phyloP scores from a whole-genome alignment of 1,139 yeast genomes.

The Geotrichum carabidarum region DNA sequence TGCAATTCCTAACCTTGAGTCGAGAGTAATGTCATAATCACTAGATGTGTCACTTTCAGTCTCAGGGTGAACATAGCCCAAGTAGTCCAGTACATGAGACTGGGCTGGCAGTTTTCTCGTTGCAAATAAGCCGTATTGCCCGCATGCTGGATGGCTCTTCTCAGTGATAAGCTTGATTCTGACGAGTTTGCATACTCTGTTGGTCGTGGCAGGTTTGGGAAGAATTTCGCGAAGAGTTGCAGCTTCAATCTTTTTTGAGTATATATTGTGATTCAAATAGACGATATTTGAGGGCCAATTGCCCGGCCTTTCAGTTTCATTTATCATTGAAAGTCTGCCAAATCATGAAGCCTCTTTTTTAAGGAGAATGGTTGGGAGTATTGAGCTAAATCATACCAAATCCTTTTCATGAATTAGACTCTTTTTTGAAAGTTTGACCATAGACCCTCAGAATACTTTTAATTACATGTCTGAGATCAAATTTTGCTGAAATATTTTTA shows the following conservation, averaged over 20 bases:
- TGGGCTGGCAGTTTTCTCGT: constrained; percentile 26
- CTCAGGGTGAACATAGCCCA: constrained; percentile 30
- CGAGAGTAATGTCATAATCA: constrained; percentile 31
- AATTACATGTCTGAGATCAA: too few species aligned
- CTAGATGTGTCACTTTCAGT: constrained; percentile 27
- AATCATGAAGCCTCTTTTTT: neutral
- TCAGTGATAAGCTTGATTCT: constrained; percentile 26
- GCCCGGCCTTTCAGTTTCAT: constrained; percentile 1
- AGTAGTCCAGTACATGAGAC: constrained; percentile 29
- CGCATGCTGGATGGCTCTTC: constrained; percentile 30
- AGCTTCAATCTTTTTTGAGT: constrained; percentile 9
- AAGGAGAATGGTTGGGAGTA: too few species aligned
- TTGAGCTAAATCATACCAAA: too few species aligned
- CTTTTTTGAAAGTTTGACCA: too few species aligned
- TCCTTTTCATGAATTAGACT: too few species aligned
- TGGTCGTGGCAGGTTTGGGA: neutral
- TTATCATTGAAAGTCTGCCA: too few species aligned
- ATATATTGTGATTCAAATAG: constrained; percentile 9
- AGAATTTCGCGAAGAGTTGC: neutral
- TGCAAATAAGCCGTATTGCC: constrained; percentile 31
- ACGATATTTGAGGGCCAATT: constrained; percentile 17
- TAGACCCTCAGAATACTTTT: too few species aligned
- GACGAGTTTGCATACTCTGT: constrained; percentile 20
- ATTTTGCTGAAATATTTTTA: too few species aligned
- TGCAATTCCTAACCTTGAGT: constrained; percentile 24